Percentiles rank a stretch among this genome's conserved stretches.
Conservation (phyloP, 805 yeast species). For the Starmerella apicola region DNA sequence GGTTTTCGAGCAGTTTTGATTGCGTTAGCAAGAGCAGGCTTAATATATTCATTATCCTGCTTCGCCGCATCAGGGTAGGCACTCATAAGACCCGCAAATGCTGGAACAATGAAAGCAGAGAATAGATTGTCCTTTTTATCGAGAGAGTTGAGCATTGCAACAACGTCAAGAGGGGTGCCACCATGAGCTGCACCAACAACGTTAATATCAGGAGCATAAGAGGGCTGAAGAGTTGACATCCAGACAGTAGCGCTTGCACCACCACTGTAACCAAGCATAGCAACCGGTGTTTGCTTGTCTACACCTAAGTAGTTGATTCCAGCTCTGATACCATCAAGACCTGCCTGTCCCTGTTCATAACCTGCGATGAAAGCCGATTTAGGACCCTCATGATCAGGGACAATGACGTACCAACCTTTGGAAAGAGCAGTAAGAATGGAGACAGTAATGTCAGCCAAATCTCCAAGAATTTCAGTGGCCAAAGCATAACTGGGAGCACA, state of each 20-base stretch:
- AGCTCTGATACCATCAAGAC: constrained; percentile 22
- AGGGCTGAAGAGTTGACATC: constrained; percentile 22
- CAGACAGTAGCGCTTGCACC: constrained; percentile 21
- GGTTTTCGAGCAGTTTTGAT: no score
- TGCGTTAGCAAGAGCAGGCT: not conserved
- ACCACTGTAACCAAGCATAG: constrained; percentile 13
- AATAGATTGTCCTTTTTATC: constrained; percentile 8
- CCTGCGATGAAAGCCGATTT: constrained; percentile 24
- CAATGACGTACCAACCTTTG: constrained; percentile 11
- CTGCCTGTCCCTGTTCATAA: constrained; percentile 21
- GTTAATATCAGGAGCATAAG: constrained; percentile 23
- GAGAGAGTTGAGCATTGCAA: constrained; percentile 7
- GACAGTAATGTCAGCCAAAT: not conserved
- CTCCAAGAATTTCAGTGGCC: constrained; percentile 6
- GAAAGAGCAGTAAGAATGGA: constrained; percentile 1
- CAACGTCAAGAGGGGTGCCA: constrained; percentile 13
- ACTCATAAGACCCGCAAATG: constrained; percentile 12
- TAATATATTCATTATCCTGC: no score
- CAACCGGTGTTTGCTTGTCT: constrained; percentile 1
- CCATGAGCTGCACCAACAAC: constrained; percentile 19
- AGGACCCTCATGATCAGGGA: constrained; percentile 26
- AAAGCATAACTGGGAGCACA: constrained; percentile 22
- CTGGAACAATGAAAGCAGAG: constrained; percentile 19
- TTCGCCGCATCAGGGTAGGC: constrained; percentile 19
- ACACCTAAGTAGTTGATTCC: not conserved